These are phyloP conservation scores for Aspergillus avenaceus DNA, from an alignment of 495 filamentous ascomycete species.

Conservation along the genomic window DNA sequence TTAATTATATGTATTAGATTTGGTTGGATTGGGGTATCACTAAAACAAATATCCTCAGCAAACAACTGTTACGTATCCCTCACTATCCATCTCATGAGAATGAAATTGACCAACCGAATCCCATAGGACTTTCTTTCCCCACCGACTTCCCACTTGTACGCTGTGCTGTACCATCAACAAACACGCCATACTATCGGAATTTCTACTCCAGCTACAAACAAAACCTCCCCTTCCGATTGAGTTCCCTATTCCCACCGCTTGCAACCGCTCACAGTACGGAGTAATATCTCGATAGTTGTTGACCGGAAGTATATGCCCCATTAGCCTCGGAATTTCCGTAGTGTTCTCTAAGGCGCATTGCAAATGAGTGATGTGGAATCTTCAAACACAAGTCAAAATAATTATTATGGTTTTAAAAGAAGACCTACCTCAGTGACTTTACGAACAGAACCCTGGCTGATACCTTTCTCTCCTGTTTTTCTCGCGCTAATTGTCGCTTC, in stretches of 20 bases:
- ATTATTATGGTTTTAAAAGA: neutral
- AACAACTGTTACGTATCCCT: neutral
- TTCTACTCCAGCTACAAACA: no score
- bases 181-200: no score
- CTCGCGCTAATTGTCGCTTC: slow-evolving; percentile 77
- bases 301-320: neutral
- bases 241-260: no score
- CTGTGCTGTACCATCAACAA: no score
- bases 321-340: slow-evolving; percentile 77
- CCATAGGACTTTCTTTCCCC: no score
- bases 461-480: slow-evolving; percentile 64
- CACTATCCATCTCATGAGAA: no score
- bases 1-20: neutral
- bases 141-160: no score
- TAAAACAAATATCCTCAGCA: neutral
- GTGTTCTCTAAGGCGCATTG: slow-evolving; percentile 58
- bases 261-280: no score
- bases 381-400: neutral
- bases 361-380: no score
- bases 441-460: slow-evolving; percentile 69
- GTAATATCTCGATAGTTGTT: no score
- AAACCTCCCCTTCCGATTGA: neutral
- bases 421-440: slow-evolving; percentile 69
- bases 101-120: no score
- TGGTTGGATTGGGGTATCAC: neutral